A percentile compares a stretch with the other conserved stretches of the same genome.
phyloP scores from a whole-genome alignment of 768 basidiomycete species.

The Cubamyces lactineus region DNA sequence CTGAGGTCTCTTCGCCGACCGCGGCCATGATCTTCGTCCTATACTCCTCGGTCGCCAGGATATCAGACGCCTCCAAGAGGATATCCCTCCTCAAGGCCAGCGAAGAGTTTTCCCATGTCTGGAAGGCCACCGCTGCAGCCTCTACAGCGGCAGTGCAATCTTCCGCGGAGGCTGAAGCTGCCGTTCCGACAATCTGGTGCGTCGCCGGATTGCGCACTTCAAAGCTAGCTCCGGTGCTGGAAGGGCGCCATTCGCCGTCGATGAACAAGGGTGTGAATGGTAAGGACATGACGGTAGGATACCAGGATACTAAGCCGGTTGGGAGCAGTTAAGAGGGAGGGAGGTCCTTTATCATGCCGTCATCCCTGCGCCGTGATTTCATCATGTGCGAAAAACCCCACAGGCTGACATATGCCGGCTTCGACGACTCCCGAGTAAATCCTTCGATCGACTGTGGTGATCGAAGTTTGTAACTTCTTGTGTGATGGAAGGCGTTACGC shows the following conservation, averaged over 20 bases:
- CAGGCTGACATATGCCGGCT: too few species aligned
- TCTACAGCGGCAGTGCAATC: conserved; percentile 43
- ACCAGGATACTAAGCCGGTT: neutral
- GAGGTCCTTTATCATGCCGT: too few species aligned
- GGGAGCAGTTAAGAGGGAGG: neutral
- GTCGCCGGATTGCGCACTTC: conserved; percentile 50
- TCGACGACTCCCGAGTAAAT: too few species aligned
- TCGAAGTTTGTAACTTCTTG: too few species aligned
- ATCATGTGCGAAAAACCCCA: too few species aligned
- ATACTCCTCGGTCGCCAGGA: conserved; percentile 48
- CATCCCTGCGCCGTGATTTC: too few species aligned
- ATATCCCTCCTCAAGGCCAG: conserved; percentile 45
- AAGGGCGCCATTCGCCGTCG: conserved; percentile 41
- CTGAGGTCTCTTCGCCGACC: conserved; percentile 45
- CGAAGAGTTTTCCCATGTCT: conserved; percentile 48
- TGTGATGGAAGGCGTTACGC: too few species aligned
- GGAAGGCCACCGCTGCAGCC: conserved; percentile 49
- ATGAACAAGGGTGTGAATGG: conserved; percentile 42
- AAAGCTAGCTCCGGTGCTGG: conserved; percentile 45
- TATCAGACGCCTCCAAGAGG: conserved; percentile 51
- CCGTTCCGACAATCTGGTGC: conserved; percentile 45
- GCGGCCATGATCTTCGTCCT: conserved; percentile 38
- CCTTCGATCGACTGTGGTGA: too few species aligned
- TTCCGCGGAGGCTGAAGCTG: conserved; percentile 45
- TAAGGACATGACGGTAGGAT: neutral